Conservation (phyloP, 805 yeast species). For the Barnettozyma siamensis region DNA sequence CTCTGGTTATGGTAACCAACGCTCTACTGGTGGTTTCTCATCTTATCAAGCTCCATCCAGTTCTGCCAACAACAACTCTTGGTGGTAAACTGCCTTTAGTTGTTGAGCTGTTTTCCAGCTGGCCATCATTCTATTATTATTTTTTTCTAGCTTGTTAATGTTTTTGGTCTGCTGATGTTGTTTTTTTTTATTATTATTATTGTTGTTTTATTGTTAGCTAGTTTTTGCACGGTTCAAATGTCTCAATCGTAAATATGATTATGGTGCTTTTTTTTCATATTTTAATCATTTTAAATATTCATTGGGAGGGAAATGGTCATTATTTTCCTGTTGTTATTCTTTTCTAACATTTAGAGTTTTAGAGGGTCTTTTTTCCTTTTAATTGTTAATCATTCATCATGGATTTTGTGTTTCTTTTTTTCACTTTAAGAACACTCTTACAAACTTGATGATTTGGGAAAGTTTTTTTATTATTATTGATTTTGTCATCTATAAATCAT, state of each 20-base stretch:
- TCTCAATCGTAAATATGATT: slow-evolving; percentile 13
- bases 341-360: no score
- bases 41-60: slow-evolving; percentile 18
- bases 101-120: background rate
- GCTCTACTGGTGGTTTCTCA: slow-evolving; percentile 13
- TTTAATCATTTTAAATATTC: slow-evolving; percentile 3
- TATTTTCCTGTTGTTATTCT: background rate
- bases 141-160: background rate
- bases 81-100: slow-evolving; percentile 5
- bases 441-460: no score
- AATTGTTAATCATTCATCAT: no score
- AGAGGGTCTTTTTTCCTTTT: no score
- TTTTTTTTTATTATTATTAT: slow-evolving; percentile 2
- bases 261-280: slow-evolving; percentile 1
- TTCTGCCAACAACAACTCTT: slow-evolving; percentile 10
- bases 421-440: no score
- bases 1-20: slow-evolving; percentile 21
- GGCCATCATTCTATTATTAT: background rate
- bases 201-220: slow-evolving; percentile 4
- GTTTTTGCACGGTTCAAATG: slow-evolving; percentile 15
- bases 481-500: background rate
- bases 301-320: background rate
- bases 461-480: slow-evolving; percentile 1
- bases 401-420: no score
- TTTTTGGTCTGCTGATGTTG: slow-evolving; percentile 1